phyloP scores from a whole-genome alignment of 169 alveolate genomes.

The Neospora caninum region DNA sequence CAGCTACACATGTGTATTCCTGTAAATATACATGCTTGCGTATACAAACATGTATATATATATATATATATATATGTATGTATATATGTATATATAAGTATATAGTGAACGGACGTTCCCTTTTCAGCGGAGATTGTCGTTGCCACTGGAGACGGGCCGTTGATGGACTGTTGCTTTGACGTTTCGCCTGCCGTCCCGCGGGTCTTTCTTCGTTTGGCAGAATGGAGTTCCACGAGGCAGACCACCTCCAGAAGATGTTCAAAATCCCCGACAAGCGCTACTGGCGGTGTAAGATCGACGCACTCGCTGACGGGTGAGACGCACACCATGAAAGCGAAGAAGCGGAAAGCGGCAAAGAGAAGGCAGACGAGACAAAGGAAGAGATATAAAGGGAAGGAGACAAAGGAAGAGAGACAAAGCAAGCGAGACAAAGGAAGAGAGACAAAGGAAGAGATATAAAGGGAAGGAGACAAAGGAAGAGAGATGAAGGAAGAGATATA shows the following conservation, averaged over 20 bases:
- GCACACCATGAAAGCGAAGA: background rate
- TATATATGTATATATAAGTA: background rate
- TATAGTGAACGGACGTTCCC: no score
- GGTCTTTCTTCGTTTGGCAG: background rate
- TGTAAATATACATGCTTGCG: background rate
- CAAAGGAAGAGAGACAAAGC: no score
- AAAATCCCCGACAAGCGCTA: conserved; percentile 72
- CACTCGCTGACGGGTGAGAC: conserved; percentile 20
- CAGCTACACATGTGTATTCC: background rate
- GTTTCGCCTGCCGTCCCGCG: no score
- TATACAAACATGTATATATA: background rate
- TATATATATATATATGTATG: background rate
- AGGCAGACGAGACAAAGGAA: no score
- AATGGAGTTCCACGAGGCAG: conserved; percentile 73
- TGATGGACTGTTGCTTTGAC: no score
- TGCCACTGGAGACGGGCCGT: no score
- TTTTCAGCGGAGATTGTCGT: no score
- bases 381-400: no score
- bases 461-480: no score
- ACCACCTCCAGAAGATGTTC: conserved; percentile 67
- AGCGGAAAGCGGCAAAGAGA: background rate
- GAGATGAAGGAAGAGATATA: no score
- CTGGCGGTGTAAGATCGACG: conserved; percentile 69
- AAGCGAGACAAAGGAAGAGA: no score
- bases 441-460: no score